Percentiles rank a stretch among this genome's conserved stretches.
Evolutionary conservation across 176 grass and related monocot species (phyloP).

Genomic region (Elymus sibiricus): DNA sequence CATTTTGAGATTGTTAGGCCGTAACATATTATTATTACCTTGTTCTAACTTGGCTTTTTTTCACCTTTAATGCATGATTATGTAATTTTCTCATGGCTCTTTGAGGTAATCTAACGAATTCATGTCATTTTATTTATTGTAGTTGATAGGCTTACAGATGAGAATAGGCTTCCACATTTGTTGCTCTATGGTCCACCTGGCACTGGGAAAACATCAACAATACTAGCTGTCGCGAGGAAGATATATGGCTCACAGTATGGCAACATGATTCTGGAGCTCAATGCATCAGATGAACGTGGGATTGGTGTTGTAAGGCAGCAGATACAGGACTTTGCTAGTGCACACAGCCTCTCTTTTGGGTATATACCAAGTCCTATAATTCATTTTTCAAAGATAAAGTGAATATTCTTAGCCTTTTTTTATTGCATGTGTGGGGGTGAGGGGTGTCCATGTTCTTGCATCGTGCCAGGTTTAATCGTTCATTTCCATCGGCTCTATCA

Average conservation of each 20-base stretch:
- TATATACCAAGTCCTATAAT: slow-evolving; percentile 10
- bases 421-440: not conserved
- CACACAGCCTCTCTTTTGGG: slow-evolving; percentile 84
- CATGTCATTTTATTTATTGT: not conserved
- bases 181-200: slow-evolving; percentile 88
- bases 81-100: not conserved
- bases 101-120: not conserved
- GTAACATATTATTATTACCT: not conserved
- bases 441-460: not conserved
- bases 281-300: slow-evolving; percentile 88
- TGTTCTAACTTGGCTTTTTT: not conserved
- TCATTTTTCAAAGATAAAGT: not conserved
- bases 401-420: not conserved
- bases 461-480: not conserved
- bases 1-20: not conserved
- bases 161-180: slow-evolving; percentile 90
- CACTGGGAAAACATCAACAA: slow-evolving; percentile 90
- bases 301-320: slow-evolving; percentile 96
- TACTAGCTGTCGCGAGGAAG: slow-evolving; percentile 91
- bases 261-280: slow-evolving; percentile 98
- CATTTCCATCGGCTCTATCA: not conserved
- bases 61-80: not conserved
- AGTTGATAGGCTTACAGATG: slow-evolving; percentile 89
- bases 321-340: slow-evolving; percentile 89
- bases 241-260: slow-evolving; percentile 85